These are phyloP conservation scores for Boletellus ananas DNA, from an alignment of 768 basidiomycete species.

Conservation along the genomic window DNA sequence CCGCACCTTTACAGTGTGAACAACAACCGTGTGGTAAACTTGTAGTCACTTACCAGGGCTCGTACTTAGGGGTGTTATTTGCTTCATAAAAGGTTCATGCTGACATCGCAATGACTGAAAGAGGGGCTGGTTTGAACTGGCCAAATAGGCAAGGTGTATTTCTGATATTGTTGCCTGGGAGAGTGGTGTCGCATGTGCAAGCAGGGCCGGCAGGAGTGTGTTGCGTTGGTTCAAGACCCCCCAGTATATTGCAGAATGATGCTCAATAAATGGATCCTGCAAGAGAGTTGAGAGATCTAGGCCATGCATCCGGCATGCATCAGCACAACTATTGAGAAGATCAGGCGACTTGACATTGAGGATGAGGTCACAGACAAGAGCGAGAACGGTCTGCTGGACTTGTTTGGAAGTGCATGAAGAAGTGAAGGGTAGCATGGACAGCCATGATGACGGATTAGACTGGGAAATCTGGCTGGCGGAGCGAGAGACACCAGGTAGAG, in stretches of 20 bases:
- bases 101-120: constrained; percentile 25
- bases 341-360: constrained; percentile 16
- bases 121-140: constrained; percentile 20
- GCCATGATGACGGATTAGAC: constrained; percentile 12
- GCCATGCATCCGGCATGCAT: constrained; percentile 49
- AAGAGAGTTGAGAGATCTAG: constrained; percentile 52
- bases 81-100: constrained; percentile 6
- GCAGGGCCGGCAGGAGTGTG: constrained; percentile 45
- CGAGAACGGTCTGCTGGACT: constrained; percentile 49
- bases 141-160: constrained; percentile 61
- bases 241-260: constrained; percentile 70
- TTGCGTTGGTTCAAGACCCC: constrained; percentile 53
- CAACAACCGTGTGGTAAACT: too few species aligned
- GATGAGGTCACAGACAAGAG: constrained; percentile 58
- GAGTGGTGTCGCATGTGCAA: constrained; percentile 49
- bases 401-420: constrained; percentile 37
- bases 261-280: constrained; percentile 61
- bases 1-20: constrained; percentile 34
- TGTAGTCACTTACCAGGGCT: not conserved
- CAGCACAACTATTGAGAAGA: constrained; percentile 42
- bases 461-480: not conserved
- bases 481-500: not conserved
- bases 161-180: constrained; percentile 48
- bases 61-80: constrained; percentile 11
- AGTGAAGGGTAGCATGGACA: constrained; percentile 17